Evolutionary conservation across 177 flowering plant genomes (phyloP).

Genomic region (Vitis hybrid): DNA sequence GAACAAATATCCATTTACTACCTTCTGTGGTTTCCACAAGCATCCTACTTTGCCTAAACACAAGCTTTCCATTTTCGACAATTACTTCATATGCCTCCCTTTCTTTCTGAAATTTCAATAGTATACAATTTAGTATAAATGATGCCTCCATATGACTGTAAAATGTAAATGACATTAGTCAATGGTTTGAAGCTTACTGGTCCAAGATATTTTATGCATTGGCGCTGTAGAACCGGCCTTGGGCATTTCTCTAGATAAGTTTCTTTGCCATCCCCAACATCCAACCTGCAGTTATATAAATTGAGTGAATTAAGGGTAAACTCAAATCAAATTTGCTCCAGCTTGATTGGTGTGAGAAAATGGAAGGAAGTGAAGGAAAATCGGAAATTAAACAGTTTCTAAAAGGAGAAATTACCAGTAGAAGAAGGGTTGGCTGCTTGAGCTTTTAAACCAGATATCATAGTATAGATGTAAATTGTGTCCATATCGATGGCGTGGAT

Average conservation of each 20-base stretch:
- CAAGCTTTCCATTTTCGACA: conserved; percentile 58
- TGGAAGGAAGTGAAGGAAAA: background rate
- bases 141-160: background rate
- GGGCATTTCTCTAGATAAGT: conserved; percentile 50
- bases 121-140: background rate
- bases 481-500: conserved; percentile 76
- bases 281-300: conserved; percentile 47
- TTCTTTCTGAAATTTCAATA: conserved; percentile 46
- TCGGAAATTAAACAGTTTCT: background rate
- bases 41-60: conserved; percentile 35
- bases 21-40: conserved; percentile 54
- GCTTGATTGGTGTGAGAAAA: background rate
- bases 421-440: conserved; percentile 73
- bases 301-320: background rate
- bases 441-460: conserved; percentile 65
- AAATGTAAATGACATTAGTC: background rate
- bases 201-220: conserved; percentile 75
- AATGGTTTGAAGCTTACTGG: conserved; percentile 41
- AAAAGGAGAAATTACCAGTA: conserved; percentile 46
- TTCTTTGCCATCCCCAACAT: conserved; percentile 81
- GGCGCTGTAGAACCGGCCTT: conserved; percentile 46
- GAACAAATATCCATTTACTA: conserved; percentile 76
- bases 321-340: background rate
- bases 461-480: conserved; percentile 71
- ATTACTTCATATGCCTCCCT: conserved; percentile 64